Conservation (phyloP, 176 grass and related monocot species). For the bread wheat (Triticum aestivum) region IWGSC_CS_RefSeq_v2.1 NC_057811.1:362567499-362567998, state of each 20-base stretch:
- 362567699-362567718: conserved; percentile 74
- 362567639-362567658: conserved; percentile 75
- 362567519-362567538: conserved; percentile 77
- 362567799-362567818: conserved; percentile 56
- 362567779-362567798: conserved; percentile 86
- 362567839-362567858: conserved; percentile 72
- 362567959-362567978: conserved; percentile 59
- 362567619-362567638: conserved; percentile 63
- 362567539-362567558: conserved; percentile 80
- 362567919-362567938: conserved; percentile 48
- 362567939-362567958: conserved; percentile 31
- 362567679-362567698: conserved; percentile 74
- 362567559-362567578: conserved; percentile 61
- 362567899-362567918: conserved; percentile 52
- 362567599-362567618: conserved; percentile 51
- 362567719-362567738: conserved; percentile 72
- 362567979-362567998: conserved; percentile 55
- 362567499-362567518: conserved; percentile 60
- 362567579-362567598: conserved; percentile 63
- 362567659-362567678: conserved; percentile 73
- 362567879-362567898: conserved; percentile 61
- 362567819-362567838: conserved; percentile 66
- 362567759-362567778: conserved; percentile 69
- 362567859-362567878: conserved; percentile 69
- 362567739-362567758: conserved; percentile 40